These are phyloP conservation scores for Arachis stenosperma DNA, from an alignment of 306 rosid species.

Conservation along the genomic window DNA sequence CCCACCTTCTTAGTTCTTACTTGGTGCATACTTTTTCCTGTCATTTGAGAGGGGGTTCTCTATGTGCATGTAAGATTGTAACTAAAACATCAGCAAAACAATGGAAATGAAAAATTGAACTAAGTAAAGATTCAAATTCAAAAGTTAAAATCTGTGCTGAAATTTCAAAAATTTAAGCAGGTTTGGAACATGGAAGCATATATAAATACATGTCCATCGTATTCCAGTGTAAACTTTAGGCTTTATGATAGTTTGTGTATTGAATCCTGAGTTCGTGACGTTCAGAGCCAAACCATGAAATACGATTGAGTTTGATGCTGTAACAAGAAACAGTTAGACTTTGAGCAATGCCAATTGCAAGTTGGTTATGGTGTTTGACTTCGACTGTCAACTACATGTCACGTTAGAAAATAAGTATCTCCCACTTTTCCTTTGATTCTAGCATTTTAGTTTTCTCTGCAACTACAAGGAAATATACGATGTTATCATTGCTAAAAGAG, in stretches of 20 bases:
- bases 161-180: not conserved
- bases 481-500: not conserved
- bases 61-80: slow-evolving; percentile 40
- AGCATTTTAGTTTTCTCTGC: no score
- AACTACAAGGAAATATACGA: not conserved
- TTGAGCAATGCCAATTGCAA: no score
- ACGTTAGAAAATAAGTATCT: no score
- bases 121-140: slow-evolving; percentile 25
- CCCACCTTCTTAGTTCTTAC: slow-evolving; percentile 4
- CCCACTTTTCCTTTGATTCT: no score
- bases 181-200: not conserved
- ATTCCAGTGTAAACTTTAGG: not conserved
- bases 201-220: slow-evolving; percentile 3
- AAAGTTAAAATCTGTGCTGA: no score
- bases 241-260: not conserved
- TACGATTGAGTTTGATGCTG: not conserved
- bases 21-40: slow-evolving; percentile 28
- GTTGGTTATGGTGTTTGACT: no score
- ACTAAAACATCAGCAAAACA: slow-evolving; percentile 21
- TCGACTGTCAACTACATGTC: no score
- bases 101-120: slow-evolving; percentile 39
- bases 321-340: not conserved
- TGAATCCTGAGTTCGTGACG: not conserved
- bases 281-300: not conserved
- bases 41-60: slow-evolving; percentile 33